These are phyloP conservation scores for Microsporum audouinii DNA, from an alignment of 2,329 filamentous ascomycete genomes.

Conservation along the genomic window DNA sequence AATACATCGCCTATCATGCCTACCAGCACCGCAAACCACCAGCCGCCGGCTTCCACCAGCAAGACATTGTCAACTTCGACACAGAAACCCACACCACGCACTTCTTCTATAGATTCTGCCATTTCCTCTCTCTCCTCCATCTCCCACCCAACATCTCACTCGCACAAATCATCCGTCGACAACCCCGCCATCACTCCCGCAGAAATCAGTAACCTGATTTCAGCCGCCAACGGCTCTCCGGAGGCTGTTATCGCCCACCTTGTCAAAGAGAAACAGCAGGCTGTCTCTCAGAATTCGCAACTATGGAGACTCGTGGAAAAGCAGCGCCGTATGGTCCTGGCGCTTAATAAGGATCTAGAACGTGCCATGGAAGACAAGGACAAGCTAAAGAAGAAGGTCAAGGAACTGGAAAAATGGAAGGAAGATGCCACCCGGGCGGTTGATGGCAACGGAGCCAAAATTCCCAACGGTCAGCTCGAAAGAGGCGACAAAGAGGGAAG, in stretches of 20 bases:
- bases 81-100: constrained; percentile 47
- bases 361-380: constrained; percentile 88
- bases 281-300: constrained; percentile 79
- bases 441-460: background rate
- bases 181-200: constrained; percentile 51
- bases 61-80: background rate
- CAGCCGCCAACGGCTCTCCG: constrained; percentile 65
- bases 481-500: background rate
- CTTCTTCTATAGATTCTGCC: constrained; percentile 86
- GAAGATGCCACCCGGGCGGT: background rate
- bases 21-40: background rate
- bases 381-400: constrained; percentile 78
- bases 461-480: background rate
- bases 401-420: constrained; percentile 47
- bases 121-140: constrained; percentile 61
- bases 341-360: constrained; percentile 89
- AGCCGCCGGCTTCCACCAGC: background rate
- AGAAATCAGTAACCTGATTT: constrained; percentile 69
- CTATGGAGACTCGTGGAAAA: constrained; percentile 95
- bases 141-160: constrained; percentile 33
- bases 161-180: constrained; percentile 45
- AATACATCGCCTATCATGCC: constrained; percentile 1
- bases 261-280: constrained; percentile 80
- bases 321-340: constrained; percentile 84
- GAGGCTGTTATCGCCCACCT: constrained; percentile 83